Evolutionary conservation across 148 eudicot species (phyloP).

Genomic region (Polygonum aviculare): DNA sequence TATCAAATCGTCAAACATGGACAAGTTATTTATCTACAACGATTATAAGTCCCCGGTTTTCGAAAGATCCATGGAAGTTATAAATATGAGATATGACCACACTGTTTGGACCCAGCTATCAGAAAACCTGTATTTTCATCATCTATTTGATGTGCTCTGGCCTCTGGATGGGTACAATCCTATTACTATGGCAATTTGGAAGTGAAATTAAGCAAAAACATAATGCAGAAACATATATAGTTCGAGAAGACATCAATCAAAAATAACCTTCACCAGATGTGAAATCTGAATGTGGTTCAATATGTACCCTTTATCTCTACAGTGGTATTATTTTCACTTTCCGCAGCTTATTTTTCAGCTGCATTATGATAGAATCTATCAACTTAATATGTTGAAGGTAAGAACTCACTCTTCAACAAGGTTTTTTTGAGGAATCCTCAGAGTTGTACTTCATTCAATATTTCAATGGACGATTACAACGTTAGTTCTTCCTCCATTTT

Average conservation of each 20-base stretch:
- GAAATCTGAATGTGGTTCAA: not conserved
- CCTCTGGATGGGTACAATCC: not conserved
- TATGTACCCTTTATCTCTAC: not conserved
- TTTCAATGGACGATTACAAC: too few species aligned
- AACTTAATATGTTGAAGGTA: too few species aligned
- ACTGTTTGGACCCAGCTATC: not conserved
- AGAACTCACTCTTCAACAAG: too few species aligned
- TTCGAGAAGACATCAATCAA: not conserved
- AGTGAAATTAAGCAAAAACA: not conserved
- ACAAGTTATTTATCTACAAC: not conserved
- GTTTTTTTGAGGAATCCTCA: too few species aligned
- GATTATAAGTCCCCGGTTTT: not conserved
- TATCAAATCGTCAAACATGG: conserved; percentile 4
- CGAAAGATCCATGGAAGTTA: not conserved
- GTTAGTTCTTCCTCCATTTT: too few species aligned
- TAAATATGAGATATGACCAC: not conserved
- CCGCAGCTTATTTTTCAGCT: not conserved
- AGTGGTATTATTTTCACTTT: not conserved
- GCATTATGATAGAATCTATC: too few species aligned
- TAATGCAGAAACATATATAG: not conserved
- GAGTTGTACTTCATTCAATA: too few species aligned
- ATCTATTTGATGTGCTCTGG: not conserved
- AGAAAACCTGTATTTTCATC: not conserved
- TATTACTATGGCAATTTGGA: not conserved
- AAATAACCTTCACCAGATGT: not conserved